phyloP scores from a whole-genome alignment of 1,139 yeast genomes.

The Suhomyces chickasaworum region DNA sequence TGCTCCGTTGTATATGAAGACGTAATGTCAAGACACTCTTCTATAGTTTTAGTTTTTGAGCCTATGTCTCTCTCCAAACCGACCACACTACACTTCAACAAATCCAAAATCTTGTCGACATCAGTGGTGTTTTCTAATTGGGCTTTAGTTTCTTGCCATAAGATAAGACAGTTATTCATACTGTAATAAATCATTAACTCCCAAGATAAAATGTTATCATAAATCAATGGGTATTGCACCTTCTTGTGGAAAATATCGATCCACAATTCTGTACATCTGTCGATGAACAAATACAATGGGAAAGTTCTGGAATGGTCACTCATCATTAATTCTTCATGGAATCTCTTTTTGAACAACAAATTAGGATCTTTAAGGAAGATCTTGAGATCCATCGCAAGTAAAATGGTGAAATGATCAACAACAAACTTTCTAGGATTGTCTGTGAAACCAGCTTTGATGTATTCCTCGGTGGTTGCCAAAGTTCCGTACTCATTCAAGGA shows the following conservation, averaged over 20 bases:
- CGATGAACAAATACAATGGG: conserved; percentile 43
- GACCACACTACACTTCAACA: conserved; percentile 37
- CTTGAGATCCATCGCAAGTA: conserved; percentile 52
- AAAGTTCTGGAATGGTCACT: conserved; percentile 48
- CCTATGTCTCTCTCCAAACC: conserved; percentile 34
- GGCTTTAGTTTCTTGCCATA: conserved; percentile 73
- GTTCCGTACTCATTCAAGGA: conserved; percentile 49
- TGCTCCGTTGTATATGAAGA: conserved; percentile 48
- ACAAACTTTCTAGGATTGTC: conserved; percentile 47
- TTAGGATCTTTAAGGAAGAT: conserved; percentile 57
- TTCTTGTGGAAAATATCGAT: conserved; percentile 39
- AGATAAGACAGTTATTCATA: conserved; percentile 56
- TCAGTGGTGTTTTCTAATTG: conserved; percentile 46
- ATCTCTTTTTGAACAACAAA: conserved; percentile 57
- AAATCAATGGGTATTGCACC: conserved; percentile 39
- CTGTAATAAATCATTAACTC: conserved; percentile 57
- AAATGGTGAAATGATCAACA: conserved; percentile 42
- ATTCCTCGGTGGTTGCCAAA: conserved; percentile 49
- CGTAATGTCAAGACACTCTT: conserved; percentile 49
- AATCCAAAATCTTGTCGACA: conserved; percentile 49
- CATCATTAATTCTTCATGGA: conserved; percentile 59
- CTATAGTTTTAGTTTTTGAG: conserved; percentile 32
- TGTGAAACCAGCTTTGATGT: conserved; percentile 50
- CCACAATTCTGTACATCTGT: conserved; percentile 42
- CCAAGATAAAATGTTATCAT: conserved; percentile 54